A percentile compares a stretch with the other conserved stretches of the same genome.
phyloP scores from a whole-genome alignment of 2,329 filamentous ascomycete genomes.

The Stachybotrys chlorohalonatus region DNA sequence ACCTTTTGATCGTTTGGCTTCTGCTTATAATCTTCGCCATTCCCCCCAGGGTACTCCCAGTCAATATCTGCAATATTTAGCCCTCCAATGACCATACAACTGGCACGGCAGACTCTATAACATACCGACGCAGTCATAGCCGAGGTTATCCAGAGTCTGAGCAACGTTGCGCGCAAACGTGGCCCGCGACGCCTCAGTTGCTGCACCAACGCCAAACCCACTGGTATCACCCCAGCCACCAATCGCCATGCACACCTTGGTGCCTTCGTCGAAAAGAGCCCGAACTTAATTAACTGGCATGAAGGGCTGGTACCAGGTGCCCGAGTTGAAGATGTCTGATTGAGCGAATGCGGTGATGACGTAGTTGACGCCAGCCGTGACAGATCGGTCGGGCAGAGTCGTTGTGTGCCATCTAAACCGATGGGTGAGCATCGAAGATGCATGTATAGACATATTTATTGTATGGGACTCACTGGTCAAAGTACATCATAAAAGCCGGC shows the following conservation, averaged over 20 bases:
- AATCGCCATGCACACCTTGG: constrained; percentile 54
- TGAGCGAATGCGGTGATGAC: constrained; percentile 47
- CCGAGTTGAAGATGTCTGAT: constrained; percentile 36
- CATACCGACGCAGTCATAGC: constrained; percentile 52
- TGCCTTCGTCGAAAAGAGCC: constrained; percentile 38
- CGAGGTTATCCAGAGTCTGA: constrained; percentile 40
- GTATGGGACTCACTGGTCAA: not conserved
- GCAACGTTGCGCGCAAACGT: constrained; percentile 50
- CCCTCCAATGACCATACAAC: not conserved
- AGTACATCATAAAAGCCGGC: not conserved
- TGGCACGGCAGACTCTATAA: not conserved
- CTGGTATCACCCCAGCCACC: constrained; percentile 56
- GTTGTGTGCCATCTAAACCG: constrained; percentile 29
- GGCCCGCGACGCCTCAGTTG: constrained; percentile 34
- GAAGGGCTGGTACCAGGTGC: constrained; percentile 40
- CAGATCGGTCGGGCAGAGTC: constrained; percentile 22
- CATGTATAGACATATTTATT: not conserved
- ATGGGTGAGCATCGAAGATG: not conserved
- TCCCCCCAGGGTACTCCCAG: constrained; percentile 56
- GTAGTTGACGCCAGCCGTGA: constrained; percentile 39
- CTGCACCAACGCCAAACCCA: constrained; percentile 44
- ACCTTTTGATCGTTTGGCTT: constrained; percentile 49
- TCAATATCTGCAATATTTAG: constrained; percentile 44
- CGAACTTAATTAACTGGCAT: constrained; percentile 41
- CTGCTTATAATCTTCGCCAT: constrained; percentile 59